Evolutionary conservation across 2,329 filamentous ascomycete species (phyloP).

Genomic region (Nigrograna mackinnonii): DNA sequence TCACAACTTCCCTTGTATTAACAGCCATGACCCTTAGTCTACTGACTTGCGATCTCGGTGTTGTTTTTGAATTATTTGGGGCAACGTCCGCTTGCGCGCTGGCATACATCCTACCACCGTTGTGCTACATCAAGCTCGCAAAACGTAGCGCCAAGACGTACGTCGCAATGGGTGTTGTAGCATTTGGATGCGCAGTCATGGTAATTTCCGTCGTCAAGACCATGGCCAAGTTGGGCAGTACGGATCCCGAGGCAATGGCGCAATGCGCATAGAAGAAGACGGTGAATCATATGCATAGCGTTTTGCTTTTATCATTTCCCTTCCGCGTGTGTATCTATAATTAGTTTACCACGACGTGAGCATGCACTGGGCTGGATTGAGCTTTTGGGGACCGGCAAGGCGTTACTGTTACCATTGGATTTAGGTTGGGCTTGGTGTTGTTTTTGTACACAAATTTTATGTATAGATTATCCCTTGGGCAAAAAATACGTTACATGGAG

Average conservation of each 20-base stretch:
- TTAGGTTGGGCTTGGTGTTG: too few relatives aligned
- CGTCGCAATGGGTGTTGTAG: slow-evolving; percentile 71
- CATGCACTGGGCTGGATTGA: too few relatives aligned
- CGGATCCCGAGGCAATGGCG: slow-evolving; percentile 17
- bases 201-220: slow-evolving; percentile 56
- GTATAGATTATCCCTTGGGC: too few relatives aligned
- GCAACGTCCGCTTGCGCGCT: slow-evolving; percentile 92
- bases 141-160: slow-evolving; percentile 75
- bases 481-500: too few relatives aligned
- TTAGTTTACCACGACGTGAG: too few relatives aligned
- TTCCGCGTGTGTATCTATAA: too few relatives aligned
- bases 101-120: slow-evolving; percentile 91
- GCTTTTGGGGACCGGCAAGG: too few relatives aligned
- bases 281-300: neutral
- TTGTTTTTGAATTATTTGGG: slow-evolving; percentile 94
- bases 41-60: slow-evolving; percentile 88
- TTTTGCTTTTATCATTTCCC: too few relatives aligned
- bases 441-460: too few relatives aligned
- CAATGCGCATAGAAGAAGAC: slow-evolving; percentile 18
- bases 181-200: slow-evolving; percentile 81
- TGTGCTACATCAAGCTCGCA: slow-evolving; percentile 94
- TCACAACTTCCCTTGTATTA: slow-evolving; percentile 82
- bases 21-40: slow-evolving; percentile 77
- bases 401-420: too few relatives aligned
- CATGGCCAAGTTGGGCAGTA: slow-evolving; percentile 28